phyloP scores from a whole-genome alignment of 169 alveolate species.

The Cryptosporidium ryanae region DNA sequence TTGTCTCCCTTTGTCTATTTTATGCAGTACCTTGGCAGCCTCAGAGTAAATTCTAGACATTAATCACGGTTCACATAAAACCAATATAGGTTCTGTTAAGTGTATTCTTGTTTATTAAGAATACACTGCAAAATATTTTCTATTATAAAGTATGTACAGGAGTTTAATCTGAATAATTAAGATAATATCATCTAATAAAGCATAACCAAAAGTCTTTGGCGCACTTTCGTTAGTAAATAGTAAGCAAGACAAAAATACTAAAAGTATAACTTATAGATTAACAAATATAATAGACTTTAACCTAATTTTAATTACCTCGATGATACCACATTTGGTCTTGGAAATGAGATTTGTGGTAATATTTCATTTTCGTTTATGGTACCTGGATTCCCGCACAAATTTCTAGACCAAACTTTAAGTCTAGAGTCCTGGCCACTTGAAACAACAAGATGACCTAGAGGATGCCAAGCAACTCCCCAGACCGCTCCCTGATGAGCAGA shows the following conservation, averaged over 20 bases:
- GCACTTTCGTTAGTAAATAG: slow-evolving; percentile 5
- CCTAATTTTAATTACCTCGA: background rate
- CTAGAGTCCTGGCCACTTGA: slow-evolving; percentile 86
- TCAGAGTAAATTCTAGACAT: slow-evolving; percentile 61
- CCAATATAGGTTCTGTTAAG: too few relatives aligned
- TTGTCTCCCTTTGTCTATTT: slow-evolving; percentile 16
- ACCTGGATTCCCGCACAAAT: slow-evolving; percentile 58
- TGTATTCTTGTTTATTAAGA: too few relatives aligned
- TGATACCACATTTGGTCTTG: slow-evolving; percentile 8
- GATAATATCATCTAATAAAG: too few relatives aligned
- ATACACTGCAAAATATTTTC: too few relatives aligned
- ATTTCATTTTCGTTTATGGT: slow-evolving; percentile 69
- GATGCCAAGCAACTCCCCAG: slow-evolving; percentile 85
- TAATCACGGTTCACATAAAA: background rate
- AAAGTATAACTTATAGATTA: slow-evolving; percentile 1
- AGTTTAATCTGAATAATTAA: too few relatives aligned
- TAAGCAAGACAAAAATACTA: background rate
- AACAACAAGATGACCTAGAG: slow-evolving; percentile 89
- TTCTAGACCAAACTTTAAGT: slow-evolving; percentile 72
- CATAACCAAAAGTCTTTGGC: too few relatives aligned
- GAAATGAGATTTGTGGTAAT: slow-evolving; percentile 60
- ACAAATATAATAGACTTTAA: background rate
- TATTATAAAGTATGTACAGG: too few relatives aligned
- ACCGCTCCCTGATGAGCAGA: slow-evolving; percentile 75
- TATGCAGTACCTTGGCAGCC: slow-evolving; percentile 53